Evolutionary conservation across 306 rosid species (phyloP), one percentile per base, ranked within the genome.

Genomic region (Phaseolus lunatus): DNA sequence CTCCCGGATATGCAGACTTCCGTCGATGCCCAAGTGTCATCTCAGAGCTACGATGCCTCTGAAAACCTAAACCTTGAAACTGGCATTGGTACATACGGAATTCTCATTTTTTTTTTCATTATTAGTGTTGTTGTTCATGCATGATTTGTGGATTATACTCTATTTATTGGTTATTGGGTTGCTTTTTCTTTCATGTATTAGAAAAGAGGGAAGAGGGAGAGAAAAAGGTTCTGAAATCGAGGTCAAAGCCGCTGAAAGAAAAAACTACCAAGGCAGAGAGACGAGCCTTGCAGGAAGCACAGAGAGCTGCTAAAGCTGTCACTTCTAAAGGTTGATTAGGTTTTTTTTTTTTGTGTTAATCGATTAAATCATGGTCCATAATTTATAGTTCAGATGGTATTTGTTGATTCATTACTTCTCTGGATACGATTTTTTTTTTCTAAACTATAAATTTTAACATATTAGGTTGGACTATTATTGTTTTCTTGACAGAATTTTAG

Each of bases 231-330:
- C 33, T 4, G 29, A 78, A 81, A 10, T 35, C 89, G 35, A 78
- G 56, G 74, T 74, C 88, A n/a, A 84, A 85, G 78, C 81, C 87
- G 1, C 53, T 73, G 65, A 93, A 88, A 82, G 80, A 63, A 35
- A 91, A 91, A 87, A 81, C 89, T 22, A 86, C 94, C 35, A 94
- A 88, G 85, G 97, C 91, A 16, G 96, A 94, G 82, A 91, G 96
- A 64, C 94, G 94, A 23, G 92, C 97, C 27, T 52, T 90, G 80
- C 98, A 94, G 80, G 97, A 94, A 80, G 96, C 94, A 67, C 97
- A 94, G 57, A 90, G 97, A 66, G 96, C 96, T 79, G 92, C 90
- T 33, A 93, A 93, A 87, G 92, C 87, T 70, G 80, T 86, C n/a
- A 73, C 87, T 19, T 78, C 87, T 23, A 93, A 88, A 86, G 98